Evolutionary conservation across 2,329 filamentous ascomycete species (phyloP).

Genomic region (Scleromitrula shiraiana): DNA sequence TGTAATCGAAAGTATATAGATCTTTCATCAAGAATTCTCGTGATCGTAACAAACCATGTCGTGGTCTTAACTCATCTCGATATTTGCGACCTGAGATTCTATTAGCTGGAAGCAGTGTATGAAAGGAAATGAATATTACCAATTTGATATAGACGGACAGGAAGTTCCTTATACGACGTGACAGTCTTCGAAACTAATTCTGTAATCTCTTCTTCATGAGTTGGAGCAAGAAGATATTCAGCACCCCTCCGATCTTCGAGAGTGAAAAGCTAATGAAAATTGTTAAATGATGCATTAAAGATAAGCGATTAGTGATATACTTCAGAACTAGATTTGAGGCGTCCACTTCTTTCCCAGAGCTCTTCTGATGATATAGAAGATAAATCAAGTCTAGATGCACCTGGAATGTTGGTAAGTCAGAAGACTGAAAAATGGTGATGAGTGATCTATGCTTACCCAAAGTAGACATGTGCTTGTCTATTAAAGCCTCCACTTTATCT

Average conservation of each 20-base stretch:
- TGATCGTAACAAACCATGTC: conserved; percentile 78
- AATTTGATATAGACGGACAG: conserved; percentile 84
- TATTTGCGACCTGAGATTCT: conserved; percentile 68
- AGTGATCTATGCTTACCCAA: conserved; percentile 49
- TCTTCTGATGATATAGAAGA: conserved; percentile 81
- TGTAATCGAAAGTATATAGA: conserved; percentile 86
- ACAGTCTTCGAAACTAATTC: conserved; percentile 63
- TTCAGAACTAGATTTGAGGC: conserved; percentile 68
- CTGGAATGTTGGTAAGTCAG: conserved; percentile 30
- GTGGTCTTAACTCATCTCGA: conserved; percentile 80
- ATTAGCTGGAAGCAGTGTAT: conserved; percentile 4
- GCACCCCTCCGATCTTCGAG: conserved; percentile 71
- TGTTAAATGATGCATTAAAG: conserved; percentile 8
- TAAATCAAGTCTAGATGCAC: conserved; percentile 72
- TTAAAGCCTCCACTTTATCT: conserved; percentile 74
- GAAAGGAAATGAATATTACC: conserved; percentile 40
- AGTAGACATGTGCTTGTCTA: conserved; percentile 81
- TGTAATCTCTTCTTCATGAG: conserved; percentile 96
- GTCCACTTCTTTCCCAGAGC: conserved; percentile 77
- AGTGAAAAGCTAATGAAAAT: conserved; percentile 60
- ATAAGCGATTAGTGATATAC: conserved; percentile 36
- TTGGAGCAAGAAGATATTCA: conserved; percentile 74
- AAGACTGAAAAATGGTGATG: conserved; percentile 3
- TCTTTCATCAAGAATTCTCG: conserved; percentile 98
- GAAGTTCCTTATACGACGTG: conserved; percentile 78